Evolutionary conservation across 345 rosid genomes (phyloP).

Genomic region (Bretschneidera sinensis): DNA sequence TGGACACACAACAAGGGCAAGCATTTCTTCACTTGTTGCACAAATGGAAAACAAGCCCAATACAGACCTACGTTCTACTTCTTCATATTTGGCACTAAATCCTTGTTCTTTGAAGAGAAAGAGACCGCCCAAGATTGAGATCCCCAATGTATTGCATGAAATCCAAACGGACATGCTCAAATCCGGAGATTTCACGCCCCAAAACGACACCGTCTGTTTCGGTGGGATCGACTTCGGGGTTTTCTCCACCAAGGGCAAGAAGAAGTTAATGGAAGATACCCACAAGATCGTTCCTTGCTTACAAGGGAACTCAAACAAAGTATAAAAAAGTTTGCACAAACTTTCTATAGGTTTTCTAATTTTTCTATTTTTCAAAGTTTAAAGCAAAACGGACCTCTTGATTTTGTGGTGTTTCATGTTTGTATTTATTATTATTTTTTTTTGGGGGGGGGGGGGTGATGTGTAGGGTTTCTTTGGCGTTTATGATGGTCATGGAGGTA

Average conservation of each 20-base stretch:
- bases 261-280: constrained; percentile 78
- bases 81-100: constrained; percentile 7
- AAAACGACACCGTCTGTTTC: constrained; percentile 31
- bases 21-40: constrained; percentile 1
- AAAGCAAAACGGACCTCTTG: background rate
- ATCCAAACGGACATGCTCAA: constrained; percentile 28
- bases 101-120: constrained; percentile 55
- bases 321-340: constrained; percentile 9
- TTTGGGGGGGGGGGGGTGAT: no score
- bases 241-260: constrained; percentile 62
- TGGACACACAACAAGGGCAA: background rate
- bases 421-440: no score
- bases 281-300: constrained; percentile 53
- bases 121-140: constrained; percentile 60
- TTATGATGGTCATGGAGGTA: constrained; percentile 84
- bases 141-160: constrained; percentile 51
- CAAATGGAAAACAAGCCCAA: constrained; percentile 8
- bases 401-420: background rate
- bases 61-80: constrained; percentile 6
- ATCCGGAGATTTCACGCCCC: constrained; percentile 24
- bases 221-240: constrained; percentile 45
- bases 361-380: background rate
- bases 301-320: constrained; percentile 38
- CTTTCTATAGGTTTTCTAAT: background rate
- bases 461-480: constrained; percentile 83